phyloP scores from a whole-genome alignment of 208 protist species.

The Leptomonas pyrrhocoris region DNA sequence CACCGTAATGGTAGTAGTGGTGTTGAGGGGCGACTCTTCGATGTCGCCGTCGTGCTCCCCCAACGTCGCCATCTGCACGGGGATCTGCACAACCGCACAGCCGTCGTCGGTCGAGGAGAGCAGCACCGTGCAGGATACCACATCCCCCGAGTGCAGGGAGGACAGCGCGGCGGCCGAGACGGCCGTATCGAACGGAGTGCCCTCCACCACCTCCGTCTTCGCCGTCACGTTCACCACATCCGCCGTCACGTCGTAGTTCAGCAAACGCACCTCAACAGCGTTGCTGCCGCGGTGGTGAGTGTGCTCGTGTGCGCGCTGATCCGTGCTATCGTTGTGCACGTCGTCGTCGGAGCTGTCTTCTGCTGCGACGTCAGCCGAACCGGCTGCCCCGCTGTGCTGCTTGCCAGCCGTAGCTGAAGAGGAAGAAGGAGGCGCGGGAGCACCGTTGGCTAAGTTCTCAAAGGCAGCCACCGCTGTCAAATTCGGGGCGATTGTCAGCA shows the following conservation, averaged over 20 bases:
- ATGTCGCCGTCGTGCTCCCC: not conserved
- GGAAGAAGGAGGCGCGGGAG: constrained; percentile 3
- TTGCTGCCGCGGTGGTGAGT: constrained; percentile 5
- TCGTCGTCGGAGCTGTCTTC: constrained; percentile 1
- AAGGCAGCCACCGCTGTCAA: constrained; percentile 72
- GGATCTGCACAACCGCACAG: constrained; percentile 82
- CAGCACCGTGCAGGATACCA: constrained; percentile 64
- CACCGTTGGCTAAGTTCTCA: constrained; percentile 39
- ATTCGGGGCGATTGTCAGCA: constrained; percentile 58
- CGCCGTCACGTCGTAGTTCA: constrained; percentile 78
- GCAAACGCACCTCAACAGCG: constrained; percentile 72
- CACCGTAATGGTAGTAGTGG: constrained; percentile 35
- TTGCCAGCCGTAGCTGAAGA: no score
- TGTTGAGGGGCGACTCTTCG: not conserved
- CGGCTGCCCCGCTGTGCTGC: not conserved
- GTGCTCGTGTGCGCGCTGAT: not conserved
- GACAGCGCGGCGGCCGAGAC: constrained; percentile 40
- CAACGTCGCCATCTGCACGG: constrained; percentile 4
- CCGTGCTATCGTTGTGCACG: not conserved
- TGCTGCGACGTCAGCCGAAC: no score
- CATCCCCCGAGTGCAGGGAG: constrained; percentile 37
- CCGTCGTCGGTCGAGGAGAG: constrained; percentile 82
- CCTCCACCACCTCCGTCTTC: constrained; percentile 60
- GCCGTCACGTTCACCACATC: constrained; percentile 80
- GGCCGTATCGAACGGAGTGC: constrained; percentile 66